Conservation (phyloP, 495 filamentous ascomycete genomes). For the Bombardia bombarda region DNA sequence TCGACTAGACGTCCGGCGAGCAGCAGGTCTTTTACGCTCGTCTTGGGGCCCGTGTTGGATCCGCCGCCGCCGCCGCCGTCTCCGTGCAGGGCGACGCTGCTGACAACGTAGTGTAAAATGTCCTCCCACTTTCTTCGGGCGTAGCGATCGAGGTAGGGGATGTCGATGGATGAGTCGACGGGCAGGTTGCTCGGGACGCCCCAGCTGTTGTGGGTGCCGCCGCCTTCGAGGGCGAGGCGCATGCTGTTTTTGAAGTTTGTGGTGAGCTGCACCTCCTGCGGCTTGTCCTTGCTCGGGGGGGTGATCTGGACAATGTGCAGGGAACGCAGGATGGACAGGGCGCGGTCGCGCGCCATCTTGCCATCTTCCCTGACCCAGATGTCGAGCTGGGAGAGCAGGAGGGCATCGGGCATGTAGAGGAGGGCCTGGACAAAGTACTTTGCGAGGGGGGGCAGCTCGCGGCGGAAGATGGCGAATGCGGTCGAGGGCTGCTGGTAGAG, state of each 20-base stretch:
- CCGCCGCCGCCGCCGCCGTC: constrained; percentile 24
- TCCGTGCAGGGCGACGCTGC: constrained; percentile 33
- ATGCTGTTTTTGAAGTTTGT: constrained; percentile 69
- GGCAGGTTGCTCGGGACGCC: constrained; percentile 68
- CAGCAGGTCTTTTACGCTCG: constrained; percentile 75
- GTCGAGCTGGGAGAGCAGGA: constrained; percentile 64
- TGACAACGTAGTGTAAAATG: constrained; percentile 89
- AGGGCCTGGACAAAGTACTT: constrained; percentile 94
- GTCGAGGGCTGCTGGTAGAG: constrained; percentile 96
- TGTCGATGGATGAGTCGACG: constrained; percentile 48
- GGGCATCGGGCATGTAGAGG: constrained; percentile 73
- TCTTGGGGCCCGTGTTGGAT: constrained; percentile 44
- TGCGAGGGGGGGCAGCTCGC: constrained; percentile 83
- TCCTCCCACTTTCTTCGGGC: constrained; percentile 89
- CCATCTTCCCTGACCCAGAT: constrained; percentile 71
- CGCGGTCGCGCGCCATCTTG: constrained; percentile 70
- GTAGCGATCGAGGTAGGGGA: constrained; percentile 74
- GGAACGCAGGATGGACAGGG: constrained; percentile 68
- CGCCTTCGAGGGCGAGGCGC: constrained; percentile 77
- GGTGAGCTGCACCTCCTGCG: constrained; percentile 61
- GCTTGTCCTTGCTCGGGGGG: constrained; percentile 46
- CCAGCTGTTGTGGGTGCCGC: constrained; percentile 78
- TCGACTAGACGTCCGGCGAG: constrained; percentile 74
- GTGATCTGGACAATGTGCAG: constrained; percentile 70
- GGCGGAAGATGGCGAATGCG: constrained; percentile 88